A percentile compares a stretch with the other conserved stretches of the same genome.
Evolutionary conservation across 176 grass and related monocot genomes (phyloP).

Genomic region (Oryza longistaminata): DNA sequence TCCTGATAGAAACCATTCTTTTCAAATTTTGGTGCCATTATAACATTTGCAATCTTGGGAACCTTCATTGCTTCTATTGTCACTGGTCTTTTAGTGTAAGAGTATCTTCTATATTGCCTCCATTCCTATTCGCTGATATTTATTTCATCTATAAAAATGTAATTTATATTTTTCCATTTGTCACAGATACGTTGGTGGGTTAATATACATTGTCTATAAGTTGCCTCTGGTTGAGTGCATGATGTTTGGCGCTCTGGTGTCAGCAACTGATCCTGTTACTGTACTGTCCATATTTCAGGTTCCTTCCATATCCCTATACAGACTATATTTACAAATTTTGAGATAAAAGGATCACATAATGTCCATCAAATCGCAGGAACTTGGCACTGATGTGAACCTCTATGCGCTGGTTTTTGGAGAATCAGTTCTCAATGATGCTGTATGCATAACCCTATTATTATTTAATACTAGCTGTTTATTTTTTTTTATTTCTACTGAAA

Average conservation of each 20-base stretch:
- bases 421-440: constrained; percentile 91
- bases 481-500: constrained; percentile 28
- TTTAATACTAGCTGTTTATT: constrained; percentile 1
- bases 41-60: constrained; percentile 90
- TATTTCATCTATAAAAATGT: constrained; percentile 15
- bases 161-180: constrained; percentile 7
- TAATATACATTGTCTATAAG: constrained; percentile 74
- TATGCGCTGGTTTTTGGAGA: constrained; percentile 97
- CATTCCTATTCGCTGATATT: constrained; percentile 18
- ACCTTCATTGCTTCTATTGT: constrained; percentile 88
- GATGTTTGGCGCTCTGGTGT: constrained; percentile 98
- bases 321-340: constrained; percentile 13
- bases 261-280: constrained; percentile 96
- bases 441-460: constrained; percentile 45
- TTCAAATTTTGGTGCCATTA: constrained; percentile 94
- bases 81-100: constrained; percentile 90
- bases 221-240: constrained; percentile 89
- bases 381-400: constrained; percentile 86
- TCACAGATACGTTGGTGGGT: constrained; percentile 79
- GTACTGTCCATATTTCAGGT: constrained; percentile 99
- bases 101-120: constrained; percentile 8
- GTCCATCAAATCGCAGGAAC: constrained; percentile 60
- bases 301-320: constrained; percentile 10
- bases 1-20: constrained; percentile 83
- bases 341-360: constrained; percentile 11